Evolutionary conservation across 495 filamentous ascomycete species (phyloP), one percentile per base, ranked within the genome.

Genomic region (Zalerion maritima): DNA sequence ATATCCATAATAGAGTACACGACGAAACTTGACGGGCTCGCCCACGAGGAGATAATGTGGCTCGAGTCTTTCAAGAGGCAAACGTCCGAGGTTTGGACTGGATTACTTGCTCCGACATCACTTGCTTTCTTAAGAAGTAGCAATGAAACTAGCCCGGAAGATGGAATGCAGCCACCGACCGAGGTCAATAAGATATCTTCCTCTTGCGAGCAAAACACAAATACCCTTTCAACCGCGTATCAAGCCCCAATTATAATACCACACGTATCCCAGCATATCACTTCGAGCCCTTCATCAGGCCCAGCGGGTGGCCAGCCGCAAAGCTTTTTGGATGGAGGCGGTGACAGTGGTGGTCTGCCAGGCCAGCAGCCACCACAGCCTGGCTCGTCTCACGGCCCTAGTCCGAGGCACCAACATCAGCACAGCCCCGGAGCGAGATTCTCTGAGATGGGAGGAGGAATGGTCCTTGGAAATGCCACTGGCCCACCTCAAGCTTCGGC

Each of bases 351-450:
- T n/a, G n/a, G n/a, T n/a, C n/a, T 31, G 18, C 33, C 33, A n/a
- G 24, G n/a, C 26, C 24, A 16, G 17, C 13, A 18, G 22, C 18
- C n/a, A 17, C 7, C 35, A 29, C 7, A 16, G 38, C 27, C 28
- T 29, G 40, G 4, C 36, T 36, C 27, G 24, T 28, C 21, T 45
- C 37, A 4, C 37, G 26, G 28, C 30, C 28, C 18, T 50, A 52
- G 27, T 40, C 37, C 14, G 50, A 44, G 31, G 50, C 53, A 4
- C 42, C 40, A 14, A 55, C 13, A 49, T 2, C 45, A 54, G 5
- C 47, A 54, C 9, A 46, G 51, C 1, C 44, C 42, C 10, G 44
- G 41, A 2, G 50, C 54, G 7, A 14, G 49, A 50, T 6, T 20
- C 37, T 11, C 37, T 2, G 10, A 47, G 36, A 38, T 42, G 17